A percentile compares a stretch with the other conserved stretches of the same genome.
Conservation (phyloP, 2,329 filamentous ascomycete species). For the Pseudogymnoascus sp. region DNA sequence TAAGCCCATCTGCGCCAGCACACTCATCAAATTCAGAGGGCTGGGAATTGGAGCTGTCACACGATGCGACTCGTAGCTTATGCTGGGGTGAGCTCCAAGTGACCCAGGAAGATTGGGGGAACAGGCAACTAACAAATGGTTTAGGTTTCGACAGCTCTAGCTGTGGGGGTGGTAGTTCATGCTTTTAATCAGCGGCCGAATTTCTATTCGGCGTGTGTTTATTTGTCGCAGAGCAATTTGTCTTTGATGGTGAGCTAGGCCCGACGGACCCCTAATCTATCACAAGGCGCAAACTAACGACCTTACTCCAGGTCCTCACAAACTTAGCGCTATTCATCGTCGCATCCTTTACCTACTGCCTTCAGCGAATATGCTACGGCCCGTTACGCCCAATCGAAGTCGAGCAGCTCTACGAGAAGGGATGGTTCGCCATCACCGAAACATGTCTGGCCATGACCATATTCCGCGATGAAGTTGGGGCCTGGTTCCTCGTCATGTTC, state of each 20-base stretch:
- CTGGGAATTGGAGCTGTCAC: constrained; percentile 16
- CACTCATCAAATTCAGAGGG: constrained; percentile 11
- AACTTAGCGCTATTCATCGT: constrained; percentile 82
- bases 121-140: neutral
- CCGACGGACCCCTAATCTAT: neutral
- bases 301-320: constrained; percentile 62
- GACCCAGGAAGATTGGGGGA: neutral
- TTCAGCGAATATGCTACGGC: constrained; percentile 87
- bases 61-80: constrained; percentile 54
- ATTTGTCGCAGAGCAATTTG: constrained; percentile 91
- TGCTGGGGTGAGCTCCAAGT: constrained; percentile 25
- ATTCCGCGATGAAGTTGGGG: constrained; percentile 88
- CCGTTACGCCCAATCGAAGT: constrained; percentile 86
- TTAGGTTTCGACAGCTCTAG: constrained; percentile 74
- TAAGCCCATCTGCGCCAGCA: constrained; percentile 11
- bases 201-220: constrained; percentile 97
- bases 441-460: constrained; percentile 97
- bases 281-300: constrained; percentile 9
- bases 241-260: constrained; percentile 67
- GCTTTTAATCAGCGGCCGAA: constrained; percentile 93
- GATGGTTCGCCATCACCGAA: constrained; percentile 96
- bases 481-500: constrained; percentile 96
- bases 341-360: constrained; percentile 69
- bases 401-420: constrained; percentile 94
- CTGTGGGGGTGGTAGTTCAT: constrained; percentile 73